Evolutionary conservation across 1,284 basidiomycete species (phyloP).

Genomic region (Ceratorhiza oryzae-sativae): DNA sequence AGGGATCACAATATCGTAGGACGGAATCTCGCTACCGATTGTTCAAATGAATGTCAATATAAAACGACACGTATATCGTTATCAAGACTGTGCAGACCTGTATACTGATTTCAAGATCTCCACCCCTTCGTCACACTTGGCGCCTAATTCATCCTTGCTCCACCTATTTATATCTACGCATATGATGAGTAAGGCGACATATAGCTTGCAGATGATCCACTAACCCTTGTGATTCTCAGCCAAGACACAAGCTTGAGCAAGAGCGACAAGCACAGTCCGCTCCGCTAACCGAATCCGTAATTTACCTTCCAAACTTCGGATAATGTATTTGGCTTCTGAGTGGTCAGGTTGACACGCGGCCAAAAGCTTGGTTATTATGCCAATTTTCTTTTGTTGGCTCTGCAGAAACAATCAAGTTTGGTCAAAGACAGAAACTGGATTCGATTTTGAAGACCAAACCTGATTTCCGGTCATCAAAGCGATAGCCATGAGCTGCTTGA

Average conservation of each 20-base stretch:
- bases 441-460: constrained; percentile 56
- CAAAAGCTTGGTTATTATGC: constrained; percentile 92
- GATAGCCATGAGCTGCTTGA: constrained; percentile 85
- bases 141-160: constrained; percentile 75
- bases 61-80: background rate
- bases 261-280: constrained; percentile 86
- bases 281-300: constrained; percentile 97
- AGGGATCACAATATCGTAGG: constrained; percentile 94
- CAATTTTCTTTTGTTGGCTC: constrained; percentile 95
- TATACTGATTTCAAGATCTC: constrained; percentile 89
- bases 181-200: constrained; percentile 8
- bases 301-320: constrained; percentile 96
- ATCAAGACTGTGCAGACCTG: constrained; percentile 61
- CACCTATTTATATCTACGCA: constrained; percentile 71
- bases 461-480: constrained; percentile 84
- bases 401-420: constrained; percentile 48
- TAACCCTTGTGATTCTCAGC: constrained; percentile 74
- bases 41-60: constrained; percentile 8
- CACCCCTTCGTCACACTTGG: constrained; percentile 80
- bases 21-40: constrained; percentile 82
- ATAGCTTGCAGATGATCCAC: constrained; percentile 41
- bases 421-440: background rate
- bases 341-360: constrained; percentile 84
- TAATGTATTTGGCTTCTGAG: constrained; percentile 93
- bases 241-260: constrained; percentile 85